Conservation (phyloP, 2,329 filamentous ascomycete species). For the Gaeumannomyces sp. region DNA sequence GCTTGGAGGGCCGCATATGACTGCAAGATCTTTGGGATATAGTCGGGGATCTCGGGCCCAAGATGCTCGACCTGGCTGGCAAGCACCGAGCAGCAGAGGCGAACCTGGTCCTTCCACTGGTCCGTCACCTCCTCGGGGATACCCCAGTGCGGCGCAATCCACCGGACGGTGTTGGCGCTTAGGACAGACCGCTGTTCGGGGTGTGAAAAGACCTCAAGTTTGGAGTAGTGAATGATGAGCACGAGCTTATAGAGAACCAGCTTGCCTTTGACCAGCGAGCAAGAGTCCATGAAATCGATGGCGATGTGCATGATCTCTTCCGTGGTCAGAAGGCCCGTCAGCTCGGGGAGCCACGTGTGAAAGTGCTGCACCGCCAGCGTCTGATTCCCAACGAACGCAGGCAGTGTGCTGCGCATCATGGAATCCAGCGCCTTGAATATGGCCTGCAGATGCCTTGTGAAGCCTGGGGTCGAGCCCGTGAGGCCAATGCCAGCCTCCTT, state of each 20-base stretch:
- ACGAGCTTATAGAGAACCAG: slow-evolving; percentile 87
- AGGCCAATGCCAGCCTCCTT: slow-evolving; percentile 87
- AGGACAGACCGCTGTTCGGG: slow-evolving; percentile 68
- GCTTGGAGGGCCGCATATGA: slow-evolving; percentile 76
- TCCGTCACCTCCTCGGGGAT: slow-evolving; percentile 65
- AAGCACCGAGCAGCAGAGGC: slow-evolving; percentile 86
- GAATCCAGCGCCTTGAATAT: slow-evolving; percentile 87
- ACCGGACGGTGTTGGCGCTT: slow-evolving; percentile 75
- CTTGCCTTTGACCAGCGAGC: slow-evolving; percentile 80
- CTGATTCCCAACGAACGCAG: slow-evolving; percentile 86
- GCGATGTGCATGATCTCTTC: slow-evolving; percentile 88
- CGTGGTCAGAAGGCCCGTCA: slow-evolving; percentile 66
- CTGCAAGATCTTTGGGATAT: slow-evolving; percentile 84
- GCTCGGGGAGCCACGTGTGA: slow-evolving; percentile 93
- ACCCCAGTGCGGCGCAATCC: slow-evolving; percentile 94
- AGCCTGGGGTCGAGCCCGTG: slow-evolving; percentile 63
- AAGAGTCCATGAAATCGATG: slow-evolving; percentile 90
- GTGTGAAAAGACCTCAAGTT: slow-evolving; percentile 73
- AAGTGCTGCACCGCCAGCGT: slow-evolving; percentile 94
- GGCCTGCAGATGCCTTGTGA: slow-evolving; percentile 74
- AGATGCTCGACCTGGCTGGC: slow-evolving; percentile 77
- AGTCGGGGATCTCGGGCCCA: slow-evolving; percentile 75
- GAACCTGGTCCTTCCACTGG: slow-evolving; percentile 88
- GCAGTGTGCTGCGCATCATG: slow-evolving; percentile 82
- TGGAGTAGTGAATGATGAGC: slow-evolving; percentile 85